phyloP scores from a whole-genome alignment of 129 eudicot genomes.

The Pulicaria dysenterica region DNA sequence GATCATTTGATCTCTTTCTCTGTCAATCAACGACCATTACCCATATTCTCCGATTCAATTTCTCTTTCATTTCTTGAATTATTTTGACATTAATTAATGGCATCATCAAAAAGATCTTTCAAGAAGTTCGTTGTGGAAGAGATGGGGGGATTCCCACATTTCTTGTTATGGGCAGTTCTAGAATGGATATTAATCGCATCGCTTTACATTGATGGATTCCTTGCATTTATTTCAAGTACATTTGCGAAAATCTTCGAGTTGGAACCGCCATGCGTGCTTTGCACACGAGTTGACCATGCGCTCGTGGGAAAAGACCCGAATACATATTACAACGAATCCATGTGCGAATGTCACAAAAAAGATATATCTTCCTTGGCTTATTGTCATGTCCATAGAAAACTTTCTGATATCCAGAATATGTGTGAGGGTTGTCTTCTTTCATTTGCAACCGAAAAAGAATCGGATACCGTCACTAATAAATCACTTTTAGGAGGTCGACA shows the following conservation, averaged over 20 bases:
- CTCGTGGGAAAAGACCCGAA: slow-evolving; percentile 40
- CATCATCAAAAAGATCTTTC: slow-evolving; percentile 40
- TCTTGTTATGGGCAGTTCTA: slow-evolving; percentile 64
- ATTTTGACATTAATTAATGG: slow-evolving; percentile 22
- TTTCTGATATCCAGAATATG: slow-evolving; percentile 73
- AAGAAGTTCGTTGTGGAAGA: slow-evolving; percentile 53
- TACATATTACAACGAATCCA: slow-evolving; percentile 60
- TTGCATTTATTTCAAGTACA: slow-evolving; percentile 54
- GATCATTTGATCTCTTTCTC: slow-evolving; percentile 37
- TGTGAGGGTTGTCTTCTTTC: slow-evolving; percentile 90
- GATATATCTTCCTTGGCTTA: slow-evolving; percentile 84
- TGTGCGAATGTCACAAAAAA: slow-evolving; percentile 81
- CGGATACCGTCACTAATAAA: slow-evolving; percentile 42
- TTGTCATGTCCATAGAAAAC: slow-evolving; percentile 77
- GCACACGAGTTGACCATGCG: slow-evolving; percentile 78
- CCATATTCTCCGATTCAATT: background rate
- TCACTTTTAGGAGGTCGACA: slow-evolving; percentile 48
- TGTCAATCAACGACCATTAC: slow-evolving; percentile 7
- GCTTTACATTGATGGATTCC: slow-evolving; percentile 67
- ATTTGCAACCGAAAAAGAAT: slow-evolving; percentile 65
- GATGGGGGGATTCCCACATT: slow-evolving; percentile 62
- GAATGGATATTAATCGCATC: slow-evolving; percentile 75
- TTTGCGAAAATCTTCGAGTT: slow-evolving; percentile 67
- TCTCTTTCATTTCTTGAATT: background rate
- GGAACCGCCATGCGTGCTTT: slow-evolving; percentile 75